These are phyloP conservation scores for Venturia nashicola DNA, from an alignment of 2,329 filamentous ascomycete genomes.

Conservation along the genomic window DNA sequence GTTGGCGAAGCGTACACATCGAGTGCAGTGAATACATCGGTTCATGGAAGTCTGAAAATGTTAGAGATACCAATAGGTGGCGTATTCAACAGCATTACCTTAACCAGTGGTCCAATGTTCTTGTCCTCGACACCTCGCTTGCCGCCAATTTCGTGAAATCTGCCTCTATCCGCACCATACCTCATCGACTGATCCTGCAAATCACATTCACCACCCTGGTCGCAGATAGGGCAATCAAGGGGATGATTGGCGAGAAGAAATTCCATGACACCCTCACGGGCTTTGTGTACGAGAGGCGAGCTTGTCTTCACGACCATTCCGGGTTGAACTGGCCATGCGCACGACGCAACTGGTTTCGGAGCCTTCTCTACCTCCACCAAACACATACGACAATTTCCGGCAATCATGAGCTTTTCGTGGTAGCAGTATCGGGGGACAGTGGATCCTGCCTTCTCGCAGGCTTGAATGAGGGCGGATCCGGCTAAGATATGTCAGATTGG, in stretches of 20 bases:
- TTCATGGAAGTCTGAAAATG: slow-evolving; percentile 79
- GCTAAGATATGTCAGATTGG: slow-evolving; percentile 40
- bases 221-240: slow-evolving; percentile 92
- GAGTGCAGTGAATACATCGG: slow-evolving; percentile 97
- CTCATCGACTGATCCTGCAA: slow-evolving; percentile 99
- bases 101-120: slow-evolving; percentile 95
- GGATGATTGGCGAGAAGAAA: slow-evolving; percentile 95
- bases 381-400: slow-evolving; percentile 99
- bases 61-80: slow-evolving; percentile 16
- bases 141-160: slow-evolving; percentile 90
- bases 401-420: slow-evolving; percentile 99
- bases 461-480: slow-evolving; percentile 94
- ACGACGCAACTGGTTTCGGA: slow-evolving; percentile 95
- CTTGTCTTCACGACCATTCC: slow-evolving; percentile 99
- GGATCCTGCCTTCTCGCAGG: slow-evolving; percentile 92
- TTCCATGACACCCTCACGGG: slow-evolving; percentile 97
- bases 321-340: slow-evolving; percentile 95
- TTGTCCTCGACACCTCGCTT: slow-evolving; percentile 99
- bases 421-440: slow-evolving; percentile 97
- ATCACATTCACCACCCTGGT: slow-evolving; percentile 98
- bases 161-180: slow-evolving; percentile 88
- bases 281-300: slow-evolving; percentile 92
- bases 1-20: slow-evolving; percentile 95
- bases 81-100: slow-evolving; percentile 31
- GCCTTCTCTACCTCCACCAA: slow-evolving; percentile 94